Evolutionary conservation across 495 filamentous ascomycete genomes (phyloP).

Genomic region (Patellaria atrata): DNA sequence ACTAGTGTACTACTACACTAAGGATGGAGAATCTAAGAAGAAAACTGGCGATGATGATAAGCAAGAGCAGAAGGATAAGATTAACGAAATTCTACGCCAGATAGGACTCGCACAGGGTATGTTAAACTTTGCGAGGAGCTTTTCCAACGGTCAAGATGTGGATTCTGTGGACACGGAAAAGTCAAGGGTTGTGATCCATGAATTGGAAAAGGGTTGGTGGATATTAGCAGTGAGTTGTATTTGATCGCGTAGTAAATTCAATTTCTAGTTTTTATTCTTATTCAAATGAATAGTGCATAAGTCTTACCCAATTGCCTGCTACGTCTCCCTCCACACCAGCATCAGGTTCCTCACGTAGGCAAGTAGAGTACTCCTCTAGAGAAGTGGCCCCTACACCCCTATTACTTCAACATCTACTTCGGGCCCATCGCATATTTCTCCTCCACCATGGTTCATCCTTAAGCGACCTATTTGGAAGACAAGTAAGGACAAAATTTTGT

Average conservation of each 20-base stretch:
- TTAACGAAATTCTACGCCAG: slow-evolving; percentile 74
- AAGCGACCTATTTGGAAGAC: slow-evolving; percentile 45
- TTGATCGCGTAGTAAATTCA: slow-evolving; percentile 12
- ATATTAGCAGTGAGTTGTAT: slow-evolving; percentile 55
- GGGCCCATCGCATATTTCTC: slow-evolving; percentile 72
- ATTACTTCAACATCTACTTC: slow-evolving; percentile 62
- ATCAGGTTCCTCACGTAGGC: slow-evolving; percentile 13
- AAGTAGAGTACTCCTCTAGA: slow-evolving; percentile 64
- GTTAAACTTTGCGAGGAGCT: slow-evolving; percentile 82
- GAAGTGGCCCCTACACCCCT: slow-evolving; percentile 76
- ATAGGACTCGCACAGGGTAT: slow-evolving; percentile 97
- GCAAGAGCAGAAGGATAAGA: slow-evolving; percentile 39
- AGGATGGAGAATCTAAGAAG: slow-evolving; percentile 32
- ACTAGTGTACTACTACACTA: slow-evolving; percentile 81
- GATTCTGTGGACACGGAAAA: slow-evolving; percentile 86
- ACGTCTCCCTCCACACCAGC: slow-evolving; percentile 5
- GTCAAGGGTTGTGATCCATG: slow-evolving; percentile 64
- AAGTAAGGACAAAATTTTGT: slow-evolving; percentile 47
- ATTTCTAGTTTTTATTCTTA: not conserved
- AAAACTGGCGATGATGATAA: slow-evolving; percentile 15
- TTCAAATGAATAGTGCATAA: slow-evolving; percentile 42
- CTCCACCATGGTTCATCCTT: slow-evolving; percentile 70
- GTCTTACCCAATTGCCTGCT: slow-evolving; percentile 48
- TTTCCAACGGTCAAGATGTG: slow-evolving; percentile 59
- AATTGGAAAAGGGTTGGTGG: slow-evolving; percentile 89